Evolutionary conservation across 2,329 filamentous ascomycete genomes (phyloP).

Genomic region (Colletotrichum tropicicola): DNA sequence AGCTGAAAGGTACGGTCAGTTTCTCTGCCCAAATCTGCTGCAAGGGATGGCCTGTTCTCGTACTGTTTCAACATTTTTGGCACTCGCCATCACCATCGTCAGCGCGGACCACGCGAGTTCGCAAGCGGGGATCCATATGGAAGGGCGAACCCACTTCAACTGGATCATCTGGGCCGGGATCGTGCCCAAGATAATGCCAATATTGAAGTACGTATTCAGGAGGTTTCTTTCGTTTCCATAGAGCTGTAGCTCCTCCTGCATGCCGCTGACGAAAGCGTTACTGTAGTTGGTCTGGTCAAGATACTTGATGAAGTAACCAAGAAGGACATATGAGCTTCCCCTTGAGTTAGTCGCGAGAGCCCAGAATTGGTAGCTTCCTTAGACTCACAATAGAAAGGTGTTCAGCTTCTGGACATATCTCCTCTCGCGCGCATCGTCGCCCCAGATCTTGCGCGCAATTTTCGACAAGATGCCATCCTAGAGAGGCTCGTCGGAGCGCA

Average conservation of each 20-base stretch:
- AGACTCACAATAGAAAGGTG: constrained; percentile 8
- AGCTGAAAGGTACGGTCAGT: constrained; percentile 37
- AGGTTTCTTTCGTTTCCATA: constrained; percentile 36
- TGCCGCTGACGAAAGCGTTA: constrained; percentile 37
- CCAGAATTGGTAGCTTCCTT: no score
- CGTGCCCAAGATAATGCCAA: constrained; percentile 35
- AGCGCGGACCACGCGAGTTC: constrained; percentile 35
- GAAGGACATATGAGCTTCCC: constrained; percentile 7
- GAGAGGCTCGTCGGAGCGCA: neutral
- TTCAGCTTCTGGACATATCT: constrained; percentile 9
- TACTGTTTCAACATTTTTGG: constrained; percentile 35
- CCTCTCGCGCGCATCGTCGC: neutral
- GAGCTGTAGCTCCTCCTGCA: constrained; percentile 36
- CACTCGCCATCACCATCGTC: constrained; percentile 26
- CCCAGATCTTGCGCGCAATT: neutral
- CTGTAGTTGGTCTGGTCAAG: constrained; percentile 42
- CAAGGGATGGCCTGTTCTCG: no score
- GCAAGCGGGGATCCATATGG: constrained; percentile 37
- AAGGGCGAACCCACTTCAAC: constrained; percentile 36
- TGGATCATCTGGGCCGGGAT: constrained; percentile 37
- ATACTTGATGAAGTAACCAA: constrained; percentile 32
- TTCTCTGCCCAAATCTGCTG: no score
- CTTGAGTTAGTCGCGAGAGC: no score
- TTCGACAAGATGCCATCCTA: neutral
- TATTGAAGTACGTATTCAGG: constrained; percentile 33